Evolutionary conservation across 148 eudicot genomes (phyloP).

Genomic region (Hydrangea macrophylla): DNA sequence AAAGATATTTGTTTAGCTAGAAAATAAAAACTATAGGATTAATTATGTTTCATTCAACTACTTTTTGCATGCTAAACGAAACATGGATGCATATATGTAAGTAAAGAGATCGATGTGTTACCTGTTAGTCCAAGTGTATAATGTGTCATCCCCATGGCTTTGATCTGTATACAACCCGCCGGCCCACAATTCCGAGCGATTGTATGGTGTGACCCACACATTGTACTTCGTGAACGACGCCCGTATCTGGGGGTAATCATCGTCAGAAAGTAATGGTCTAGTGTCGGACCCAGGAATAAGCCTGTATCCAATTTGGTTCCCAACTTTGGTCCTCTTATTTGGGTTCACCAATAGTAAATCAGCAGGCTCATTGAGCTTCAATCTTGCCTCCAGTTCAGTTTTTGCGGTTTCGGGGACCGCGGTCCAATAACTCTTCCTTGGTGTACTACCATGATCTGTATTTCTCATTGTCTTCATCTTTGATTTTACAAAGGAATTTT

Average conservation of each 20-base stretch:
- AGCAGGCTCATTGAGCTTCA: background rate
- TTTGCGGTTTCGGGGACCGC: background rate
- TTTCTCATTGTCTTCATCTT: slow-evolving; percentile 14
- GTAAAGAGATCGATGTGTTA: background rate
- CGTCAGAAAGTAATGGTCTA: too few species aligned
- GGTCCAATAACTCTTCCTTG: slow-evolving; percentile 17
- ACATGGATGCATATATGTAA: too few species aligned
- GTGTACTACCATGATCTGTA: background rate
- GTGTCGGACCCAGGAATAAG: background rate
- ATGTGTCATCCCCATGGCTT: slow-evolving; percentile 11
- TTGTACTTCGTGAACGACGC: background rate
- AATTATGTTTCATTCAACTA: too few species aligned
- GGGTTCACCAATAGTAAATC: too few species aligned
- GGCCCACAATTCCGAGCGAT: slow-evolving; percentile 11
- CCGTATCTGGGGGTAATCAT: slow-evolving; percentile 12
- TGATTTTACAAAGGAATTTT: slow-evolving; percentile 30
- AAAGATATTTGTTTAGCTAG: too few species aligned
- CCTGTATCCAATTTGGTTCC: slow-evolving; percentile 7
- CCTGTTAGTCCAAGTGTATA: slow-evolving; percentile 1
- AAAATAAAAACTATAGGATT: too few species aligned
- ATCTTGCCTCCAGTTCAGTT: slow-evolving; percentile 5
- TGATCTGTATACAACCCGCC: slow-evolving; percentile 9
- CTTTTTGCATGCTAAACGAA: too few species aligned
- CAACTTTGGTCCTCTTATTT: too few species aligned
- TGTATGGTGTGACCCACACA: slow-evolving; percentile 7